A percentile compares a stretch with the other conserved stretches of the same genome.
Evolutionary conservation across 257 asterid species (phyloP).

Genomic region (Avicennia marina): DNA sequence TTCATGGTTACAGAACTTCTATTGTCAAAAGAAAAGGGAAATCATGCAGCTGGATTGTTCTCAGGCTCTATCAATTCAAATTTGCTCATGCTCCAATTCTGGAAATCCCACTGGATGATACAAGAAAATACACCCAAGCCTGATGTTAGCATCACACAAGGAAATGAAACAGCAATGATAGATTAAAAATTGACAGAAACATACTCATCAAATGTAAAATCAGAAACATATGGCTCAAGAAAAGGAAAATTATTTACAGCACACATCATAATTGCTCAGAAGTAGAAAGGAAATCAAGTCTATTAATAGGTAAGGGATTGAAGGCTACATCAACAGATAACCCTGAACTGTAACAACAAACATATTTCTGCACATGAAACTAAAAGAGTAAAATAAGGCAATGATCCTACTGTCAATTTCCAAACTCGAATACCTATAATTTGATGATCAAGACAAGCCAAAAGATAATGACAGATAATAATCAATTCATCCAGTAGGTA

Average conservation of each 20-base stretch:
- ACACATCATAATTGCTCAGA: constrained; percentile 10
- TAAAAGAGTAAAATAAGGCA: constrained; percentile 8
- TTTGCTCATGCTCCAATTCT: constrained; percentile 23
- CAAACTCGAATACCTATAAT: background rate
- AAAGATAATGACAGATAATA: constrained; percentile 10
- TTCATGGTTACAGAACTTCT: constrained; percentile 28
- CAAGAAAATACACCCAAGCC: constrained; percentile 16
- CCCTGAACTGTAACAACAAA: constrained; percentile 7
- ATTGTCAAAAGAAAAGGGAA: constrained; percentile 1
- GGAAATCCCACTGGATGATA: constrained; percentile 28
- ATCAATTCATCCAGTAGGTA: background rate
- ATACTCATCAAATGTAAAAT: background rate
- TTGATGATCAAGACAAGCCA: constrained; percentile 3
- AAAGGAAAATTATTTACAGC: constrained; percentile 10
- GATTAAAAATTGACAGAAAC: background rate
- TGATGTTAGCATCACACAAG: constrained; percentile 21
- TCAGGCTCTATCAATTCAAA: constrained; percentile 19
- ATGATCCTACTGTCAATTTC: constrained; percentile 1
- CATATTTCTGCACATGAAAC: background rate
- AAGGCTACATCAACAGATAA: too few relatives aligned
- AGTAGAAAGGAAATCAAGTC: constrained; percentile 12
- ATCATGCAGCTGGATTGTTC: constrained; percentile 13
- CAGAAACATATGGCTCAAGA: constrained; percentile 4
- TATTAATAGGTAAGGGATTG: constrained; percentile 4
- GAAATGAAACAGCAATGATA: background rate